Base-by-base conservation (phyloP, 164 flowering plant genomes). In the Malania oleifera region DNA sequence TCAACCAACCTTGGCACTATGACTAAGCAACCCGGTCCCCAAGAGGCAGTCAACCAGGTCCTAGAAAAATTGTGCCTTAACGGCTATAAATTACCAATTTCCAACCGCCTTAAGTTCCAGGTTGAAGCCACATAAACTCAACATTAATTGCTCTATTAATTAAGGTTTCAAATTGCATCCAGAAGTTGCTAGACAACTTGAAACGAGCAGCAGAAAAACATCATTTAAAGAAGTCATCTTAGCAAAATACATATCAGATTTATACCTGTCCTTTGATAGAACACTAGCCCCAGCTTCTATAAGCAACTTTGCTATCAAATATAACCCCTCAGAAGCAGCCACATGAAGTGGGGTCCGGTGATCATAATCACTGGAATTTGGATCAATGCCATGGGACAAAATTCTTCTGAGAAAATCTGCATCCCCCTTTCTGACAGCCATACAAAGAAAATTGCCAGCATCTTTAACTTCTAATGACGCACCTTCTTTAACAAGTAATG, bases 291-390 rank as follows among this genome's bases (percentile, higher is more conserved):
- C 81, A 34, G 75, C 65, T 51, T 80, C 67, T 24, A 84, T 38
- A 51, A 84, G 77, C 35, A 77, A 60, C 23, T 54, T 57, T 39
- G 80, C 76, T 38, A 75, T 69, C 20, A 52, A 29, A 65, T 75
- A 73, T 52, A 77, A 53, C 35, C 91, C 85, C 69, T 81, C 80
- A 20, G 84, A 66, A 15, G 81, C 75, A 61, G 91, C 86, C 50
- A 82, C 35, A 56, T 85, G 91, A 29, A 85, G 75, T 17, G 87
- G 84, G 8, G 87, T 80, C 27, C 87, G 63, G 18, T 65, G 67
- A 39, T 85, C 91, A 54, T 79, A 85, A 45, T 79, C 68, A 48
- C 67, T 76, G 15, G 82, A 74, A 63, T 85, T 79, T 8, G 91
- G 87, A 59, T 82, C 61, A 27, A 77, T 59, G 4, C 87, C 87